phyloP scores from a whole-genome alignment of 805 yeast species.

The Starmerella kuoi region DNA sequence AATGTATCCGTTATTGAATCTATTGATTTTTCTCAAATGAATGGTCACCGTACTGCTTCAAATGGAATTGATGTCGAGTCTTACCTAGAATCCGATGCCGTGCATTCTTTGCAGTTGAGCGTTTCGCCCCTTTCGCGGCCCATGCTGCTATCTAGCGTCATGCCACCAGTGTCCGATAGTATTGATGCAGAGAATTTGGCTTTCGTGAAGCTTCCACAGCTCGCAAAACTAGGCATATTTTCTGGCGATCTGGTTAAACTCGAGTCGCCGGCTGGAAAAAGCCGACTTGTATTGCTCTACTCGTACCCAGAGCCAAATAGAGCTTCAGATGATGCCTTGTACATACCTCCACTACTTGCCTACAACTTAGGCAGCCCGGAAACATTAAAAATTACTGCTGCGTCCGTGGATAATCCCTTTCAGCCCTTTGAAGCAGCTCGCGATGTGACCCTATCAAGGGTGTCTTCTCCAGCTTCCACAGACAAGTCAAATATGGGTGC shows the following conservation, averaged over 20 bases:
- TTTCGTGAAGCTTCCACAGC: constrained; percentile 38
- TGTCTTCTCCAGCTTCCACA: constrained; percentile 57
- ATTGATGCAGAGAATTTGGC: constrained; percentile 40
- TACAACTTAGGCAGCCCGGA: constrained; percentile 37
- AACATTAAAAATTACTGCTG: constrained; percentile 17
- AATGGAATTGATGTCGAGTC: constrained; percentile 6
- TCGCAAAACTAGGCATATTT: constrained; percentile 48
- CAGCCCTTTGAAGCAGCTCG: constrained; percentile 39
- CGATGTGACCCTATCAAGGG: constrained; percentile 51
- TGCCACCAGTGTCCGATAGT: constrained; percentile 17
- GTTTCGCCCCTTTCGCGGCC: constrained; percentile 11
- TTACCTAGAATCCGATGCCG: constrained; percentile 3
- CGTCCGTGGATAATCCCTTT: neutral
- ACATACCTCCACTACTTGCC: constrained; percentile 52
- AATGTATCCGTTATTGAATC: constrained; percentile 22
- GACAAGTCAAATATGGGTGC: constrained; percentile 50
- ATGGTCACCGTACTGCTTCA: neutral
- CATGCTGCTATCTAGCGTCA: constrained; percentile 10
- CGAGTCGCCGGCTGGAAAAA: constrained; percentile 4
- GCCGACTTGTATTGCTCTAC: constrained; percentile 36
- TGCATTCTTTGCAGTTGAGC: constrained; percentile 1
- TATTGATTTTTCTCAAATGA: constrained; percentile 10
- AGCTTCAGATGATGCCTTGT: constrained; percentile 33
- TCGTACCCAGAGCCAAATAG: constrained; percentile 55
- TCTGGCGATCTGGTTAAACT: constrained; percentile 51